Evolutionary conservation across 345 rosid genomes (phyloP).

Genomic region (Hibiscus syriacus): DNA sequence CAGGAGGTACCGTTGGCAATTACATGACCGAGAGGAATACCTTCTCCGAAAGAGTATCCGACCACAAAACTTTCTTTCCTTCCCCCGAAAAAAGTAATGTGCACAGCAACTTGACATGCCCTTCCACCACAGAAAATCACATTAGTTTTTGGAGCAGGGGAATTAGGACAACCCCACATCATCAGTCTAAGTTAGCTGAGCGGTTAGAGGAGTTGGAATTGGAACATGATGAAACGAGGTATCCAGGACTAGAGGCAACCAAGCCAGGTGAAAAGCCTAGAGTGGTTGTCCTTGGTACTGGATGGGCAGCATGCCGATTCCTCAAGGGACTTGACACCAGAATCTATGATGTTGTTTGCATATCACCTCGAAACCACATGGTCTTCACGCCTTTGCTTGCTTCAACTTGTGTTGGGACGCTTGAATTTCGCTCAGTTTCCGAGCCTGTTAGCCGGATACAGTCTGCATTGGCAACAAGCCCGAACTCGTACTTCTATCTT

Average conservation of each 20-base stretch:
- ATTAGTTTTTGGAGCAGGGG: conserved; percentile 38
- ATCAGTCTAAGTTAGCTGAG: conserved; percentile 28
- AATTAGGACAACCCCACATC: conserved; percentile 33
- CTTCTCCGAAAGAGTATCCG: conserved; percentile 5
- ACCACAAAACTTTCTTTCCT: conserved; percentile 12
- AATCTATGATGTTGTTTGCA: too few relatives aligned
- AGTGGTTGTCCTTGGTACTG: conserved; percentile 67
- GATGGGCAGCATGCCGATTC: conserved; percentile 77
- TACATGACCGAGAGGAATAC: conserved; percentile 14
- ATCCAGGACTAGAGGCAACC: conserved; percentile 53
- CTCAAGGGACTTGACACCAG: conserved; percentile 58
- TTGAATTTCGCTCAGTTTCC: conserved; percentile 86
- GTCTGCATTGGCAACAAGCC: conserved; percentile 56
- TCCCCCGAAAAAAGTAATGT: conserved; percentile 16
- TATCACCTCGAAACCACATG: conserved; percentile 83
- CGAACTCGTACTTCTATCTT: conserved; percentile 73
- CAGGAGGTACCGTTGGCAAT: conserved; percentile 25
- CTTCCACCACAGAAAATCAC: conserved; percentile 17
- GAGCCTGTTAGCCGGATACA: conserved; percentile 85
- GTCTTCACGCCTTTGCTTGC: conserved; percentile 78
- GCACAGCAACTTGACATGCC: conserved; percentile 15
- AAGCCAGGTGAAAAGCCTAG: conserved; percentile 60
- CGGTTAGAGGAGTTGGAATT: conserved; percentile 22
- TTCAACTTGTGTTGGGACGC: too few relatives aligned
- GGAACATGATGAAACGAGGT: conserved; percentile 32